Conservation (phyloP, 164 flowering plant species). For the Chimonanthus praecox region DNA sequence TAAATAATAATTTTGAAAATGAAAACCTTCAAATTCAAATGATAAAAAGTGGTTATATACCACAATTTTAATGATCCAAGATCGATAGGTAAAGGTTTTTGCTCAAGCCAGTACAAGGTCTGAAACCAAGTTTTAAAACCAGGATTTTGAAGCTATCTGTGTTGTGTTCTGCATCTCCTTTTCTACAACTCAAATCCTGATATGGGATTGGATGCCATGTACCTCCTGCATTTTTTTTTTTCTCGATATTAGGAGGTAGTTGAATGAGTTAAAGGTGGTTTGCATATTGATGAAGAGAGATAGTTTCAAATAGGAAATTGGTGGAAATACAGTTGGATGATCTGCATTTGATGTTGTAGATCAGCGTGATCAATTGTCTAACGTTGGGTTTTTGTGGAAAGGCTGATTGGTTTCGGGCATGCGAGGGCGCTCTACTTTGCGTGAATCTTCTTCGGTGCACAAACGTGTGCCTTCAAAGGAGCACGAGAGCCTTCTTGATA, state of each 20-base stretch:
- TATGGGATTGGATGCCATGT: neutral
- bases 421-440: slow-evolving; percentile 38
- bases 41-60: too few relatives aligned
- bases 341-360: neutral
- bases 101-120: too few relatives aligned
- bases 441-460: slow-evolving; percentile 41
- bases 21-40: too few relatives aligned
- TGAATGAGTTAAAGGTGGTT: neutral
- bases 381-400: neutral
- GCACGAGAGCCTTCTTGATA: slow-evolving; percentile 13
- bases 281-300: neutral
- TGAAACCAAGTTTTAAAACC: too few relatives aligned
- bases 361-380: neutral
- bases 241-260: neutral
- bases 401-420: slow-evolving; percentile 18
- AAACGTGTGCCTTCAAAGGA: slow-evolving; percentile 48
- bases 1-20: too few relatives aligned
- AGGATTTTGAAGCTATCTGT: too few relatives aligned
- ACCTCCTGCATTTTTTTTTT: neutral
- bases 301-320: neutral
- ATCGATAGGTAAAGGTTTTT: too few relatives aligned
- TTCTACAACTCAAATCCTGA: neutral
- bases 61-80: too few relatives aligned
- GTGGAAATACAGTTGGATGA: neutral
- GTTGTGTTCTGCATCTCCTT: too few relatives aligned